These are phyloP conservation scores for Diaporthe humulicola DNA, from an alignment of 2,329 filamentous ascomycete genomes.

Conservation along the genomic window DNA sequence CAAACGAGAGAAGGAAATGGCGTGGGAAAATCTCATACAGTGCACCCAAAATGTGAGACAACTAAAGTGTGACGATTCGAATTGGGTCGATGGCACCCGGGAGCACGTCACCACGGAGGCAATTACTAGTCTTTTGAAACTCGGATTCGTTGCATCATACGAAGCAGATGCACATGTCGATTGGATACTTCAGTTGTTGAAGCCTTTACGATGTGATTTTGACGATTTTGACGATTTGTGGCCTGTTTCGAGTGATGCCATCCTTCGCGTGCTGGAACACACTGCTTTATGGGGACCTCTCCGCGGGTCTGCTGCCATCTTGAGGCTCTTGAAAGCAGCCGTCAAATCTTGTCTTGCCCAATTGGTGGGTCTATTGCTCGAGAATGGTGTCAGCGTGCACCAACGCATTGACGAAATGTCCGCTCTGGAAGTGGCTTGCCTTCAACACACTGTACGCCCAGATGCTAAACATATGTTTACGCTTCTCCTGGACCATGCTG, in stretches of 20 bases:
- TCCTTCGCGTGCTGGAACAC: background rate
- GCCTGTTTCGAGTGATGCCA: background rate
- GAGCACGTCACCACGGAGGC: too few relatives aligned
- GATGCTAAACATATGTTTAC: background rate
- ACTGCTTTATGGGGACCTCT: background rate
- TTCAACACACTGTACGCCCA: fast-evolving
- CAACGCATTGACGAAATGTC: background rate
- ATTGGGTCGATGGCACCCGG: fast-evolving
- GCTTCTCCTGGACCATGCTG: background rate
- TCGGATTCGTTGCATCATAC: background rate
- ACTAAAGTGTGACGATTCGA: fast-evolving
- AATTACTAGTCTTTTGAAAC: background rate
- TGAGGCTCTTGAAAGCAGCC: background rate
- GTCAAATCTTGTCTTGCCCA: fast-evolving
- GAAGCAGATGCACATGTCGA: background rate
- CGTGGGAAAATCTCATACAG: background rate
- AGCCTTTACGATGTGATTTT: background rate
- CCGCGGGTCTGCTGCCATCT: background rate
- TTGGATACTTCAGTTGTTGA: background rate
- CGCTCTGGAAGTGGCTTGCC: background rate
- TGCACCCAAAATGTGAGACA: background rate
- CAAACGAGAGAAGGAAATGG: background rate
- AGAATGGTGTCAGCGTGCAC: background rate
- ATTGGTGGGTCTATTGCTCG: background rate
- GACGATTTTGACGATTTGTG: background rate